Conservation (phyloP, 768 basidiomycete genomes). For the Nidula microcarpa region DNA sequence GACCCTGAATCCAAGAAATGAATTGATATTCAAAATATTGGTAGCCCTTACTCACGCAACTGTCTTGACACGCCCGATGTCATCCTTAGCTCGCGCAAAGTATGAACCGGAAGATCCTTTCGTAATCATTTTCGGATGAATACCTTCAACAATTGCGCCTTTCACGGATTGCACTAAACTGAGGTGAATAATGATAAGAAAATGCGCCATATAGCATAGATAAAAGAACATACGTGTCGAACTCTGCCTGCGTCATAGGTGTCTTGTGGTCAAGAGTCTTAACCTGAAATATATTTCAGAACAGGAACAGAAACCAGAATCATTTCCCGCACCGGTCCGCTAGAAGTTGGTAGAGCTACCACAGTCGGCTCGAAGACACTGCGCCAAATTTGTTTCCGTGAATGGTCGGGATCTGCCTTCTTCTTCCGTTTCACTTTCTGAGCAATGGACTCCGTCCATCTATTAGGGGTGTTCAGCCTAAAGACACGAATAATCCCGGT, state of each 20-base stretch:
- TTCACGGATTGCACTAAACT: conserved; percentile 66
- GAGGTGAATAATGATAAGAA: conserved; percentile 5
- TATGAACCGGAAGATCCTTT: conserved; percentile 92
- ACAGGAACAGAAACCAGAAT: background rate
- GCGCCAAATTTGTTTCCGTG: conserved; percentile 71
- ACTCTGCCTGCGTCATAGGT: conserved; percentile 73
- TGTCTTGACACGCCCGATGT: conserved; percentile 65
- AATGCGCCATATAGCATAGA: background rate
- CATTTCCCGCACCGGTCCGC: conserved; percentile 30
- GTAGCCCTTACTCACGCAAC: conserved; percentile 59
- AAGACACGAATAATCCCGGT: background rate
- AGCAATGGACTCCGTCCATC: conserved; percentile 86
- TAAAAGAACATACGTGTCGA: conserved; percentile 54
- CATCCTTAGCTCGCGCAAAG: conserved; percentile 82
- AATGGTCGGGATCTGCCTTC: conserved; percentile 60
- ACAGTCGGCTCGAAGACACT: conserved; percentile 75
- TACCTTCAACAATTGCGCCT: conserved; percentile 67
- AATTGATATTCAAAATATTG: background rate
- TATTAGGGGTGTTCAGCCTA: conserved; percentile 20
- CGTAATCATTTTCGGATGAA: conserved; percentile 87
- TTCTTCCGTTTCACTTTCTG: conserved; percentile 83
- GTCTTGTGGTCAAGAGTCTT: conserved; percentile 82
- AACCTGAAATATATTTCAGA: conserved; percentile 30
- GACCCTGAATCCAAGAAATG: conserved; percentile 41
- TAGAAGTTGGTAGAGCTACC: conserved; percentile 23